Conservation (phyloP, 2,329 filamentous ascomycete genomes). For the Beauveria scarabaeidicola region DNA sequence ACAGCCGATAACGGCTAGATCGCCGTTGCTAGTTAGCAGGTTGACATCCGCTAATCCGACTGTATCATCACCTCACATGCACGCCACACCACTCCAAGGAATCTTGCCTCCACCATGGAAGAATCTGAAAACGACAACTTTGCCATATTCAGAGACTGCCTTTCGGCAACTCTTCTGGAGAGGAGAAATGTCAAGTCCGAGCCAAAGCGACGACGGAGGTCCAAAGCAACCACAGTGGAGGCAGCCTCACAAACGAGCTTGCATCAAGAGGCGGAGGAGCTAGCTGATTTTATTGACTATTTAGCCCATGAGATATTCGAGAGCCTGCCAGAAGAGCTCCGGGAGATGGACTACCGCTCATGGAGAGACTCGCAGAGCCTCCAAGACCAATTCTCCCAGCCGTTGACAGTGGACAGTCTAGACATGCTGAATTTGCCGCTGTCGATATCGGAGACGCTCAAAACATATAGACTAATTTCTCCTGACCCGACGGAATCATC, state of each 20-base stretch:
- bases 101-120: not conserved
- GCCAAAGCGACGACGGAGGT: slow-evolving; percentile 36
- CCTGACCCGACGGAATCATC: slow-evolving; percentile 26
- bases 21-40: not conserved
- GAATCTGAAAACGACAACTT: slow-evolving; percentile 21
- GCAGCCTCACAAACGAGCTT: slow-evolving; percentile 13
- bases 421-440: slow-evolving; percentile 43
- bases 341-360: slow-evolving; percentile 50
- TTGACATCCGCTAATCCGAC: slow-evolving; percentile 5
- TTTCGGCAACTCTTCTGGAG: slow-evolving; percentile 61
- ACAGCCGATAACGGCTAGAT: slow-evolving; percentile 2
- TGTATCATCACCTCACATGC: not conserved
- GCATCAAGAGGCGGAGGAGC: slow-evolving; percentile 48
- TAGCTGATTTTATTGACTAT: slow-evolving; percentile 77
- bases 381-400: slow-evolving; percentile 46
- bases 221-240: slow-evolving; percentile 15
- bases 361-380: slow-evolving; percentile 36
- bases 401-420: slow-evolving; percentile 46
- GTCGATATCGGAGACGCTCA: slow-evolving; percentile 56
- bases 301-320: slow-evolving; percentile 62
- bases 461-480: slow-evolving; percentile 56
- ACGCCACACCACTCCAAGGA: not conserved
- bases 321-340: slow-evolving; percentile 52
- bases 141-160: slow-evolving; percentile 63
- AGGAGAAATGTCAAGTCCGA: slow-evolving; percentile 40